Evolutionary conservation across 176 grass and related monocot genomes (phyloP).

Genomic region (bread wheat (Triticum aestivum)): IWGSC_CS_RefSeq_v2.1 NC_057814.1:192321533-192322032

Average conservation of each 20-base stretch:
- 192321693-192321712: conserved; percentile 62
- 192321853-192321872: neutral
- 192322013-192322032: neutral
- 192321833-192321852: neutral
- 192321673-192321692: conserved; percentile 69
- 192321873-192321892: conserved; percentile 10
- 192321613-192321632: conserved; percentile 59
- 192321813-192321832: neutral
- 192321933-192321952: conserved; percentile 29
- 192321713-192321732: conserved; percentile 37
- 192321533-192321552: conserved; percentile 47
- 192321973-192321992: conserved; percentile 35
- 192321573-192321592: conserved; percentile 92
- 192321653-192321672: conserved; percentile 63
- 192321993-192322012: conserved; percentile 27
- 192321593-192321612: conserved; percentile 52
- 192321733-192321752: neutral
- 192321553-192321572: conserved; percentile 92
- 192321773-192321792: too few species aligned
- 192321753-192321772: neutral
- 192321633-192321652: conserved; percentile 63
- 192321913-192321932: conserved; percentile 11
- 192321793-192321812: conserved; percentile 23
- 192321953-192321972: neutral
- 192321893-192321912: conserved; percentile 13